phyloP scores from a whole-genome alignment of 345 rosid genomes.

The Salix viminalis region DNA sequence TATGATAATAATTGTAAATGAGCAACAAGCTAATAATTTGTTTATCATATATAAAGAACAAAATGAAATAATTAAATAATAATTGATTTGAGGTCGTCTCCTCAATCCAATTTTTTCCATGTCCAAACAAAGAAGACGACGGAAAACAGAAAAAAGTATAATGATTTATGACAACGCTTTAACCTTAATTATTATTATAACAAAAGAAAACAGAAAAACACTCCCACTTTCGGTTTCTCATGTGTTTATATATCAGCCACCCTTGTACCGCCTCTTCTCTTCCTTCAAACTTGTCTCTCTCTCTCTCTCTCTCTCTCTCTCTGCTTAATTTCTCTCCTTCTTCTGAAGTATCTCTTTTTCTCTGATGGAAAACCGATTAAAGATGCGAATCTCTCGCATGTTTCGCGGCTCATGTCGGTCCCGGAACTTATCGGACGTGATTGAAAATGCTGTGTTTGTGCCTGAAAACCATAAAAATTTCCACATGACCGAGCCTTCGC shows the following conservation, averaged over 20 bases:
- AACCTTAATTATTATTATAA: not conserved
- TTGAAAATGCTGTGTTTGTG: conserved; percentile 37
- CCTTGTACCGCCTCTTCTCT: not conserved
- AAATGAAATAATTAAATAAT: conserved; percentile 12
- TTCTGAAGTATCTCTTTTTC: conserved; percentile 8
- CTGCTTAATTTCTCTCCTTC: not conserved
- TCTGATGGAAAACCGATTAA: conserved; percentile 56
- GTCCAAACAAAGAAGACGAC: conserved; percentile 28
- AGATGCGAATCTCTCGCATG: conserved; percentile 55
- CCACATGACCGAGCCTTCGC: conserved; percentile 16
- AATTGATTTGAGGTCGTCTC: conserved; percentile 11
- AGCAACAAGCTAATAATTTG: not conserved
- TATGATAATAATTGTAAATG: not conserved
- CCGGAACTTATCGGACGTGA: conserved; percentile 53
- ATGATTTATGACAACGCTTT: not conserved
- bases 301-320: not conserved
- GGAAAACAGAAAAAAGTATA: conserved; percentile 16
- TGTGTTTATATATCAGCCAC: conserved; percentile 3
- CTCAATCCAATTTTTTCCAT: not conserved
- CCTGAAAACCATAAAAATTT: conserved; percentile 13
- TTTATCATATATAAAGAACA: not conserved
- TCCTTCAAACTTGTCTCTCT: not conserved
- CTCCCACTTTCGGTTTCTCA: not conserved
- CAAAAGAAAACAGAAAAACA: not conserved
- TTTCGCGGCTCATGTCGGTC: conserved; percentile 63